Evolutionary conservation across 306 rosid genomes (phyloP).

Genomic region (Cucurbita moschata): DNA sequence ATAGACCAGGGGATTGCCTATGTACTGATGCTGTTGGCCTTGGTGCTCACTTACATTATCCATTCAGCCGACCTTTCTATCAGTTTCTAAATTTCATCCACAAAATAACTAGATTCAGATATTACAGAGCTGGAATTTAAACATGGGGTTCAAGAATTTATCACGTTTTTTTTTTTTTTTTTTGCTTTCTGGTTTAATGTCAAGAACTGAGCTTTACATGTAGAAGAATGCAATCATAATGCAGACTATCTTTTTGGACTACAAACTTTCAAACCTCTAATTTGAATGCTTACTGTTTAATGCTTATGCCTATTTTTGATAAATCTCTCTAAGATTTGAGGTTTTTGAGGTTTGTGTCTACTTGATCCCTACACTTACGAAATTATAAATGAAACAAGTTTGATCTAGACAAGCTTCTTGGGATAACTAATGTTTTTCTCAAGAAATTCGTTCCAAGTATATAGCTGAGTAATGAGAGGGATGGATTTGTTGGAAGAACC

Average conservation of each 20-base stretch:
- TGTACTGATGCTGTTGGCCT: slow-evolving; percentile 56
- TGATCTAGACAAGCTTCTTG: neutral
- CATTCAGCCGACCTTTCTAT: slow-evolving; percentile 47
- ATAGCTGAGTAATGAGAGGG: neutral
- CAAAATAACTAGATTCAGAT: neutral
- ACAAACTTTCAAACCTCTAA: too few relatives aligned
- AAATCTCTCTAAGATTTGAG: too few relatives aligned
- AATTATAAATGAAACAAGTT: too few relatives aligned
- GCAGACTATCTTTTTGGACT: too few relatives aligned
- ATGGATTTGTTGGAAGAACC: neutral
- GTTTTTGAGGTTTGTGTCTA: too few relatives aligned
- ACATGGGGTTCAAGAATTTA: neutral
- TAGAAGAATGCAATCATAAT: neutral
- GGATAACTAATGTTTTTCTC: neutral
- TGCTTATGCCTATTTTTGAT: too few relatives aligned
- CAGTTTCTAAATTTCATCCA: neutral
- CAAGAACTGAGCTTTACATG: neutral
- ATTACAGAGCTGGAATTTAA: neutral
- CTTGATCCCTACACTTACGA: too few relatives aligned
- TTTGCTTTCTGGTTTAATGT: neutral
- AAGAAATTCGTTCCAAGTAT: neutral
- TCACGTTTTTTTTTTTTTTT: neutral
- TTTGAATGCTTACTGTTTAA: too few relatives aligned
- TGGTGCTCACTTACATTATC: slow-evolving; percentile 65
- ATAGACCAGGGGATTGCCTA: slow-evolving; percentile 79